phyloP scores from a whole-genome alignment of 1,139 yeast genomes.

The Suhomyces terraborum region DNA sequence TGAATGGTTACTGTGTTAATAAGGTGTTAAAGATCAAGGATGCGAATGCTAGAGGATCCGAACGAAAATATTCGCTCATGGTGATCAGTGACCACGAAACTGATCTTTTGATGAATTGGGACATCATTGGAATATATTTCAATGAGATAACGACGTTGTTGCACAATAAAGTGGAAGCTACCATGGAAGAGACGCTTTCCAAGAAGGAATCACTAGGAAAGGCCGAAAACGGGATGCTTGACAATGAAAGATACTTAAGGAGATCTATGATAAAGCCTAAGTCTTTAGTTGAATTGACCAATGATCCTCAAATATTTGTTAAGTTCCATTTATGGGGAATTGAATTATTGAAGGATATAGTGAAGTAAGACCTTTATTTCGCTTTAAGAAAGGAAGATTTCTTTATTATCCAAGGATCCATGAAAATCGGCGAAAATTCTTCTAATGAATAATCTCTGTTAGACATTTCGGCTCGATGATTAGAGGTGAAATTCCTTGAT shows the following conservation, averaged over 20 bases:
- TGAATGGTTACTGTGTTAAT: slow-evolving; percentile 67
- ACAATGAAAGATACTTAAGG: slow-evolving; percentile 57
- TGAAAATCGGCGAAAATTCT: slow-evolving; percentile 10
- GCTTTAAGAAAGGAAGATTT: background rate
- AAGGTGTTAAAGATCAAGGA: slow-evolving; percentile 70
- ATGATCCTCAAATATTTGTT: slow-evolving; percentile 60
- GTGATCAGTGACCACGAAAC: slow-evolving; percentile 62
- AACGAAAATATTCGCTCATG: slow-evolving; percentile 67
- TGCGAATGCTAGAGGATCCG: slow-evolving; percentile 75
- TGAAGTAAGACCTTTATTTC: slow-evolving; percentile 4
- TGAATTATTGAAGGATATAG: slow-evolving; percentile 41
- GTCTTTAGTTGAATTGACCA: slow-evolving; percentile 59
- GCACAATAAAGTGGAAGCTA: slow-evolving; percentile 41
- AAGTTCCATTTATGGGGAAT: slow-evolving; percentile 69
- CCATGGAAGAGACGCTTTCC: slow-evolving; percentile 8
- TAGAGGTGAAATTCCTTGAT: slow-evolving; percentile 19
- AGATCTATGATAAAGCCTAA: slow-evolving; percentile 56
- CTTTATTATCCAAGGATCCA: slow-evolving; percentile 18
- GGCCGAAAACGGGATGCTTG: slow-evolving; percentile 27
- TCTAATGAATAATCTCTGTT: background rate
- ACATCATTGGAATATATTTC: slow-evolving; percentile 52
- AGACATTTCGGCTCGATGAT: slow-evolving; percentile 13
- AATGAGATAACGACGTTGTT: slow-evolving; percentile 53
- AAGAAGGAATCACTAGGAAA: slow-evolving; percentile 8
- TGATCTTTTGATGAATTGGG: slow-evolving; percentile 59